Conservation (phyloP, 768 basidiomycete species). For the Boletales sp. region DNA sequence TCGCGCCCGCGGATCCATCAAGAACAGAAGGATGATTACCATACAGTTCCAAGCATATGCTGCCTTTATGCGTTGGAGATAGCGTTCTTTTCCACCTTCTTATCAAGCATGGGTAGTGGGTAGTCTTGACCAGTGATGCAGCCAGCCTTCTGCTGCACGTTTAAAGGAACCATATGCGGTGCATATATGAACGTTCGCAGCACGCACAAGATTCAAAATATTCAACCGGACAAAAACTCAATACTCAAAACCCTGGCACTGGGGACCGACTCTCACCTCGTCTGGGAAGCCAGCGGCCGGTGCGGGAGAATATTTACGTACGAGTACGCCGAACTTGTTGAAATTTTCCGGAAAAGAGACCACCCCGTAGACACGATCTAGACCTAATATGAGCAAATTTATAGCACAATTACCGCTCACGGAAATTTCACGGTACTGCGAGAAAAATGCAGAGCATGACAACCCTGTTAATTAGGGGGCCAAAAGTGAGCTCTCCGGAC, state of each 20-base stretch:
- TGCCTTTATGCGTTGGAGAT: slow-evolving; percentile 6
- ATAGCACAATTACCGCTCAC: slow-evolving; percentile 26
- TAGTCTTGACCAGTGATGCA: slow-evolving; percentile 6
- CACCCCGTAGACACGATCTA: slow-evolving; percentile 22
- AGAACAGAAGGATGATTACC: slow-evolving; percentile 15
- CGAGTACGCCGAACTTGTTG: slow-evolving; percentile 13
- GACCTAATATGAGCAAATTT: slow-evolving; percentile 24
- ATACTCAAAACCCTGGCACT: slow-evolving; percentile 13
- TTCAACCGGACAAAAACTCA: slow-evolving; percentile 13
- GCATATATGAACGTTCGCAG: slow-evolving; percentile 1
- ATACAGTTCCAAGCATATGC: slow-evolving; percentile 12
- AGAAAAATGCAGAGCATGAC: slow-evolving; percentile 20
- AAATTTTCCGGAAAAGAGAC: slow-evolving; percentile 17
- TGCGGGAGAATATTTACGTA: slow-evolving; percentile 25
- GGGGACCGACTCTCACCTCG: slow-evolving; percentile 19
- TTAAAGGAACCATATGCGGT: not conserved
- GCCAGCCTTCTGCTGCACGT: slow-evolving; percentile 3
- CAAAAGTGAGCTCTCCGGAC: slow-evolving; percentile 1
- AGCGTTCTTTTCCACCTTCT: slow-evolving; percentile 13
- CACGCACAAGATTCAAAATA: not conserved
- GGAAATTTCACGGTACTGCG: slow-evolving; percentile 28
- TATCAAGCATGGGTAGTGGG: slow-evolving; percentile 9
- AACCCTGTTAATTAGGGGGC: slow-evolving; percentile 6
- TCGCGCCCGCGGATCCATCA: slow-evolving; percentile 25
- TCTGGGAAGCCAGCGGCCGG: slow-evolving; percentile 16